Evolutionary conservation across 2,329 filamentous ascomycete species (phyloP).

Genomic region (Parascedosporium putredinis): DNA sequence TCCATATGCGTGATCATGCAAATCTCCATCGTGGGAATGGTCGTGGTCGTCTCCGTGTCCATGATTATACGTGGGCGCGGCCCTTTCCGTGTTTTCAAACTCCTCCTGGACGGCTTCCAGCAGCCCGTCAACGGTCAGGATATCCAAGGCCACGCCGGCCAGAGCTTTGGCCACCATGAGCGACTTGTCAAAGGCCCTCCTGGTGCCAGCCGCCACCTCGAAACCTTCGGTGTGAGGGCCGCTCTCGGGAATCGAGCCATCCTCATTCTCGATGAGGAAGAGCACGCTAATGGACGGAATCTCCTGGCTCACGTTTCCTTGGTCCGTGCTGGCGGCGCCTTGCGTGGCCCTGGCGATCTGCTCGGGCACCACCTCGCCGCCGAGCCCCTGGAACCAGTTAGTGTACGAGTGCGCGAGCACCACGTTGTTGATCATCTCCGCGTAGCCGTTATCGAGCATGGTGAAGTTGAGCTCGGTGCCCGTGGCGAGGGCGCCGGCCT

Average conservation of each 20-base stretch:
- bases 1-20: too few species aligned
- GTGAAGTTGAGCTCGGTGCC: neutral
- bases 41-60: too few species aligned
- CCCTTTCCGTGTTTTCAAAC: too few species aligned
- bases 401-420: neutral
- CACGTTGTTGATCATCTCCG: neutral
- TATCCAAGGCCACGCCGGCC: constrained; percentile 36
- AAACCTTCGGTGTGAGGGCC: constrained; percentile 45
- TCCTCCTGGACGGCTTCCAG: constrained; percentile 27
- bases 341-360: neutral
- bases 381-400: neutral
- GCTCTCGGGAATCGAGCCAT: neutral
- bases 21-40: too few species aligned
- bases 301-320: neutral
- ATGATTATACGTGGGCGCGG: too few species aligned
- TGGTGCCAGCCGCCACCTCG: constrained; percentile 37
- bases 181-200: constrained; percentile 33
- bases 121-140: constrained; percentile 30
- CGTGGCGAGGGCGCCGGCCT: neutral
- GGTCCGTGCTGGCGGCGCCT: neutral
- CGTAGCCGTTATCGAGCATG: neutral
- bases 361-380: neutral
- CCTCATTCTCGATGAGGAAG: neutral
- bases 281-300: neutral
- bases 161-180: constrained; percentile 36